phyloP scores from a whole-genome alignment of 2,329 filamentous ascomycete species.

The Neonectria neomacrospora region DNA sequence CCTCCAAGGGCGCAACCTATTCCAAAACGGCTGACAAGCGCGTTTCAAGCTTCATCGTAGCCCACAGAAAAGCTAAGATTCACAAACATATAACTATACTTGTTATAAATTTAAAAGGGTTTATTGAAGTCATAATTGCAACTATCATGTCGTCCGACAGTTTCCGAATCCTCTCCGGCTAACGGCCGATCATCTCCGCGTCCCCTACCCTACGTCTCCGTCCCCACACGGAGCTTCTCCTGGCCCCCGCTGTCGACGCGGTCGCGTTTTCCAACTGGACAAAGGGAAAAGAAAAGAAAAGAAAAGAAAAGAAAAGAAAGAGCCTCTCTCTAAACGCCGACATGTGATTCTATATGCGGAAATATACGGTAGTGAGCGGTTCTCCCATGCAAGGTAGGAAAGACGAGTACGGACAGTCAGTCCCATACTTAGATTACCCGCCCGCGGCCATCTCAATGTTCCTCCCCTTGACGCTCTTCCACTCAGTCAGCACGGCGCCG shows the following conservation, averaged over 20 bases:
- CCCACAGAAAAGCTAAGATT: too few relatives aligned
- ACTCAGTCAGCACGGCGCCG: conserved; percentile 59
- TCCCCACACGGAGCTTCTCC: conserved; percentile 1
- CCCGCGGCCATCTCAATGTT: conserved; percentile 50
- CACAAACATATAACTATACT: background rate
- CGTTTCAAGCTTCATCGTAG: background rate
- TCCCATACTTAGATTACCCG: conserved; percentile 33
- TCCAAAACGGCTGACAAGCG: too few relatives aligned
- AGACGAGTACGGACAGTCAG: background rate
- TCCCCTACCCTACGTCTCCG: conserved; percentile 14
- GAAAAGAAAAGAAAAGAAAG: too few relatives aligned
- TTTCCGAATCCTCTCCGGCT: background rate
- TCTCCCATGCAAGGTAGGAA: background rate
- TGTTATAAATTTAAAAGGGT: background rate
- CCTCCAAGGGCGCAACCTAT: too few relatives aligned
- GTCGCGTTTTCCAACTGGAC: background rate
- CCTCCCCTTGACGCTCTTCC: conserved; percentile 68
- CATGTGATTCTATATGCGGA: conserved; percentile 14
- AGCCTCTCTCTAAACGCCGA: conserved; percentile 4
- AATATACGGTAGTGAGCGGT: conserved; percentile 14
- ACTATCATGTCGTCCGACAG: conserved; percentile 1
- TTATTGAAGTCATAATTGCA: conserved; percentile 7
- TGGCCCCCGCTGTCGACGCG: background rate
- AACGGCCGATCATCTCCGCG: background rate
- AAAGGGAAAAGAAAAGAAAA: conserved; percentile 9